Evolutionary conservation across 2,329 filamentous ascomycete species (phyloP).

Genomic region (Falciphora oryzae): DNA sequence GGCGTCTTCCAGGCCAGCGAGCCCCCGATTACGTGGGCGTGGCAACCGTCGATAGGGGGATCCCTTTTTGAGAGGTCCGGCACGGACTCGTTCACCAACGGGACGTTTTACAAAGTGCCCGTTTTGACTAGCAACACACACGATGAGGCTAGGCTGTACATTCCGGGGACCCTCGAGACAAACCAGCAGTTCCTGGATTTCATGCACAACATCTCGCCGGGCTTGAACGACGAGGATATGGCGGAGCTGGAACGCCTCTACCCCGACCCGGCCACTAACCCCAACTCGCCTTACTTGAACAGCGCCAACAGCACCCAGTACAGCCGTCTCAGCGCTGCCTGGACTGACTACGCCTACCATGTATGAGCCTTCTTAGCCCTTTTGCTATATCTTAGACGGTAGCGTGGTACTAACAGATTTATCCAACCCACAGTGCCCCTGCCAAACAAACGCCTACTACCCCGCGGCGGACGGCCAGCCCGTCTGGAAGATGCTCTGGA

Average conservation of each 20-base stretch:
- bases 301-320: conserved; percentile 37
- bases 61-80: conserved; percentile 23
- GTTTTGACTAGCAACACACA: conserved; percentile 37
- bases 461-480: neutral
- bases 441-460: conserved; percentile 1
- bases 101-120: conserved; percentile 26
- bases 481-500: conserved; percentile 4
- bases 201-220: conserved; percentile 33
- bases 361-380: conserved; percentile 31
- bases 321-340: conserved; percentile 47
- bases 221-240: conserved; percentile 29
- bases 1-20: conserved; percentile 29
- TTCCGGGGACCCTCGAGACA: conserved; percentile 28
- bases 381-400: neutral
- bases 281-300: conserved; percentile 32
- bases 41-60: conserved; percentile 47
- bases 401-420: neutral
- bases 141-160: conserved; percentile 38
- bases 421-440: neutral
- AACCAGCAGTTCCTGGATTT: conserved; percentile 30
- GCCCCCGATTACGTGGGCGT: conserved; percentile 36
- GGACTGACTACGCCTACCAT: conserved; percentile 47
- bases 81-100: conserved; percentile 20
- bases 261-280: conserved; percentile 28
- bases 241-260: conserved; percentile 31